Base-by-base conservation (phyloP, 2,329 filamentous ascomycete genomes). In the Aspergillus transmontanensis region DNA sequence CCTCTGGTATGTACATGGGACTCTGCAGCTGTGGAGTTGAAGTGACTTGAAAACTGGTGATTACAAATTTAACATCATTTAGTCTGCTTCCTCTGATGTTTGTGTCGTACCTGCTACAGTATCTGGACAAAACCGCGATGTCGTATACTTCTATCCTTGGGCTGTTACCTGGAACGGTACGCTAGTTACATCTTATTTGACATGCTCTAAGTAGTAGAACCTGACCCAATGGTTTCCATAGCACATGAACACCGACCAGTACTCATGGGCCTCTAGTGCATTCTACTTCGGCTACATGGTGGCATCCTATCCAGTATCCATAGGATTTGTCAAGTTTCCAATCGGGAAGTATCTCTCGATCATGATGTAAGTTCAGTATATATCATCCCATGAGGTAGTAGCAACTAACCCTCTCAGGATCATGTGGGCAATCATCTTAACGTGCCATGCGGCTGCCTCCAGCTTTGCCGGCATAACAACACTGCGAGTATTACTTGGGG, bases 401-500 rank as follows among this genome's bases (percentile, higher is more conserved):
- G 3, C 3, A n/a, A 0, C 46, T 19, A 30, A 50, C 16, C 7
- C 26, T 10, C 26, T 4, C 19, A 73, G 71, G 23, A 66, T 77
- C 10, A 9, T 73, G 9, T 77, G 75, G 76, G 72, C 73, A 2
- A 51, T 71, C 0, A 65, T 77, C 6, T 67, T 78, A 19, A 69
- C 72, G 2, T 71, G 71, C 30, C 70, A 75, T 46, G 77, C 79
- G 6, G 76, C 78, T 1, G 76, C 77, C 3, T 76, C 71, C n/a
- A 74, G 77, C 62, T 80, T 77, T 63, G 69, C 65, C 9, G 77
- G 73, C 5, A 68, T 81, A 6, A 78, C 82, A 70, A 71, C 75
- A 1, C 73, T 77, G 32, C 73, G 81, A 4, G 80, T 82, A 60
- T 74, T 83, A 62, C 76, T 82, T 16, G 80, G 80, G 9, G 74